Evolutionary conservation across 2,329 filamentous ascomycete species (phyloP), one percentile per base, ranked within the genome.

Genomic region (Cladosporium cucumerinum): DNA sequence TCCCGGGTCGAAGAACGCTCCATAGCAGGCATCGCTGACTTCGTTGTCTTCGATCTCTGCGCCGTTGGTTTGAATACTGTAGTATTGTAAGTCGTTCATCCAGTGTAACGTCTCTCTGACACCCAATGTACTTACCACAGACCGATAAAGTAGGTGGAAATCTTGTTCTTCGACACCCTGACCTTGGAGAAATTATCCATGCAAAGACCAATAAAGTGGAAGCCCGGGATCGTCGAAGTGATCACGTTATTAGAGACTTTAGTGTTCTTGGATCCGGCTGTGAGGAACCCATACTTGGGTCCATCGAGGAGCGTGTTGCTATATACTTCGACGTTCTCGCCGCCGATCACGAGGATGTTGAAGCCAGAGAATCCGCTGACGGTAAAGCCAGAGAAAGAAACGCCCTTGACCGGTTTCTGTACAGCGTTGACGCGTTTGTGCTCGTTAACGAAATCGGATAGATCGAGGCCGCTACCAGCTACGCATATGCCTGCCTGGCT

Each of bases 331-430:
- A 72, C 68, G 49, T 77, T 72, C 49, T 71, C 64, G 11, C 71
- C 75, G 2, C 76, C 78, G 1, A 78, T 49, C 10, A 78, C 67
- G n/a, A 74, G 76, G 26, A 79, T 76, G 61, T 76, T 78, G 60
- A 78, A 66, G 12, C 76, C 78, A 63, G 78, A 79, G 3, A 79
- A 78, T 3, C 77, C 78, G 14, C 68, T 71, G 25, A 79, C 70
- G 1, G 68, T 69, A 21, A 63, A 78, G 2, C 77, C 78, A 14
- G 69, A 70, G 23, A 79, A 69, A 1, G 68, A 67, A 6, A 63
- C 76, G 6, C 72, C 72, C 36, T 75, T 70, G 46, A 79, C 73
- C 0, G 21, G 58, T 7, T 30, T 66, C 8, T 65, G 64, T 2
- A 76, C 76, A 0, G 71, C 72, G 0, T 43, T 25, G 7, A 79